phyloP scores from a whole-genome alignment of 75 land plant genomes.

The Selaginella moellendorffii region DNA sequence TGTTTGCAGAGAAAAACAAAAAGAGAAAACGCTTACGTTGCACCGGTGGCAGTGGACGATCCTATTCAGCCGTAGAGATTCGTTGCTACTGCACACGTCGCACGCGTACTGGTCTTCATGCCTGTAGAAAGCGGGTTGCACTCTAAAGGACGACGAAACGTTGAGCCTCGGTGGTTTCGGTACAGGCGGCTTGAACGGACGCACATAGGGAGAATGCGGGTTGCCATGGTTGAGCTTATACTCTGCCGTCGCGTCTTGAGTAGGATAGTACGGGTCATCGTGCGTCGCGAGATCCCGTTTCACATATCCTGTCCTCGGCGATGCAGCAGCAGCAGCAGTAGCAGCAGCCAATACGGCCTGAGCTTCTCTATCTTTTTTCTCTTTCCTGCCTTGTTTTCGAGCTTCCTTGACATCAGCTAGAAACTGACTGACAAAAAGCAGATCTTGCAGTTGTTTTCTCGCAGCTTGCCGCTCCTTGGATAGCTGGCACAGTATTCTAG shows the following conservation, averaged over 20 bases:
- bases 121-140: neutral
- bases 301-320: slow-evolving; percentile 56
- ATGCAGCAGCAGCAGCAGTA: slow-evolving; percentile 87
- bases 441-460: slow-evolving; percentile 39
- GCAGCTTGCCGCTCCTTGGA: slow-evolving; percentile 39
- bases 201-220: slow-evolving; percentile 2
- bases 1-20: neutral
- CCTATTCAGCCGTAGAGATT: slow-evolving; percentile 41
- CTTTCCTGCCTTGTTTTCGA: slow-evolving; percentile 78
- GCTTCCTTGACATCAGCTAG: slow-evolving; percentile 52
- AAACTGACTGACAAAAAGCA: slow-evolving; percentile 42
- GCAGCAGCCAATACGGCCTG: slow-evolving; percentile 90
- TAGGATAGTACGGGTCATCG: too few species aligned
- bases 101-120: slow-evolving; percentile 16
- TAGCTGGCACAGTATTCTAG: slow-evolving; percentile 38
- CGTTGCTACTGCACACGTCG: slow-evolving; percentile 54
- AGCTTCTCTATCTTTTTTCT: slow-evolving; percentile 74
- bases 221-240: neutral
- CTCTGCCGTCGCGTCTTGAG: too few species aligned
- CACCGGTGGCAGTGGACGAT: slow-evolving; percentile 53
- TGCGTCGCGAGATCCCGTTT: slow-evolving; percentile 52
- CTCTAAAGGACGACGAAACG: neutral
- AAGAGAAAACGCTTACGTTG: slow-evolving; percentile 37
- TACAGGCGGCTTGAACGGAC: slow-evolving; percentile 20
- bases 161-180: slow-evolving; percentile 11